Conservation (phyloP, 176 grass and related monocot species). For the Rhynchospora breviuscula region DNA sequence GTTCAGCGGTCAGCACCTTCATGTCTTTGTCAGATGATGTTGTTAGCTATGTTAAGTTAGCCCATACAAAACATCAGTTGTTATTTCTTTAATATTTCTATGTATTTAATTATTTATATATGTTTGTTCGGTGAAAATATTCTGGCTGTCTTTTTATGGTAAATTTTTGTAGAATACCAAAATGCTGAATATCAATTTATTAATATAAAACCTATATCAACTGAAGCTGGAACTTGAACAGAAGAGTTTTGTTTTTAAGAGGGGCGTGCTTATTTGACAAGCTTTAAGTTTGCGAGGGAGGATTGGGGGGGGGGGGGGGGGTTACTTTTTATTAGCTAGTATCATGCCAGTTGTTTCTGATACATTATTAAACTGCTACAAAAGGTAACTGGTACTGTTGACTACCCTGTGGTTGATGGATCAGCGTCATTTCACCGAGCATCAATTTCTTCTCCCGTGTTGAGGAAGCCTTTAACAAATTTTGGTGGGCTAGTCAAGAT, state of each 20-base stretch:
- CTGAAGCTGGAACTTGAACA: neutral
- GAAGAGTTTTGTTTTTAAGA: neutral
- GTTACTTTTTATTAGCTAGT: neutral
- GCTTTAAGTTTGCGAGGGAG: neutral
- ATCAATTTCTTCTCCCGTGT: conserved; percentile 74
- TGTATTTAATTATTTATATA: neutral
- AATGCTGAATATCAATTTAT: conserved; percentile 4
- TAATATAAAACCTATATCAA: neutral
- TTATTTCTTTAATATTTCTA: neutral
- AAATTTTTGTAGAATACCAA: neutral
- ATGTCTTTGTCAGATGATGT: neutral
- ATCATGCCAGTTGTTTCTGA: conserved; percentile 7
- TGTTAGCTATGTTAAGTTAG: neutral
- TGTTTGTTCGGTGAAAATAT: neutral
- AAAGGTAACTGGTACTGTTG: conserved; percentile 94
- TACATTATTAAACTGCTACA: conserved; percentile 23
- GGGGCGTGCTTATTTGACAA: neutral
- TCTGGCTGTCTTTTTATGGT: neutral
- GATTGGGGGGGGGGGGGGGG: neutral
- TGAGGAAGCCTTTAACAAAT: conserved; percentile 79
- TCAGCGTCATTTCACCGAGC: conserved; percentile 94
- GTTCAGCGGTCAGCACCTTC: neutral
- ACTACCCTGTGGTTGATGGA: conserved; percentile 91
- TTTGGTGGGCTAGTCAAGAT: conserved; percentile 68
- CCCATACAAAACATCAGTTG: neutral